These are phyloP conservation scores for Crotalaria pallida DNA, from an alignment of 306 rosid species.

Conservation along the genomic window DNA sequence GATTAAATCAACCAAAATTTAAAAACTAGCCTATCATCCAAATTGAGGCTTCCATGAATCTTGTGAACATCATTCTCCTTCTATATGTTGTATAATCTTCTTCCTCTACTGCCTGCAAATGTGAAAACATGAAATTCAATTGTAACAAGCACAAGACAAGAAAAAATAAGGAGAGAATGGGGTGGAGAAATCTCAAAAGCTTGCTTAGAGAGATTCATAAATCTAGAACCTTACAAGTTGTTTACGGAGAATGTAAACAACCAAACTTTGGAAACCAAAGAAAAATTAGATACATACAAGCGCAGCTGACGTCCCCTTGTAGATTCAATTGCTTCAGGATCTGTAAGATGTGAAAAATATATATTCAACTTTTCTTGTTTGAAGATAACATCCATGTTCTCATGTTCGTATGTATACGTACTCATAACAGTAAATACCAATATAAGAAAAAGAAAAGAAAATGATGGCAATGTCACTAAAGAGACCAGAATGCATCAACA, in stretches of 20 bases:
- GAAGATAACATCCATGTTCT: slow-evolving; percentile 2
- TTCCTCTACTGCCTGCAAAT: no score
- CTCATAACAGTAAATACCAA: neutral
- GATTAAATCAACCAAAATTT: no score
- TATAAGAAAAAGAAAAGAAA: neutral
- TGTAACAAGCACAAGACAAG: no score
- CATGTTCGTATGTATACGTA: neutral
- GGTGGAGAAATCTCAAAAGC: neutral
- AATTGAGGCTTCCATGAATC: no score
- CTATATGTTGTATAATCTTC: no score
- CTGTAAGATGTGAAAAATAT: slow-evolving; percentile 44
- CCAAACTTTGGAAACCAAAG: slow-evolving; percentile 7
- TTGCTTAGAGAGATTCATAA: neutral
- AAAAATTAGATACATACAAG: slow-evolving; percentile 46
- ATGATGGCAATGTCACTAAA: neutral
- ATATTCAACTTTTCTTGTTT: slow-evolving; percentile 24
- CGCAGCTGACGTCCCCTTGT: slow-evolving; percentile 76
- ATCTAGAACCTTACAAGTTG: neutral
- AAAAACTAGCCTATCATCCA: no score
- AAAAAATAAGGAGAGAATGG: neutral
- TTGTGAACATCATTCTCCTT: no score
- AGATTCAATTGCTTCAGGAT: slow-evolving; percentile 59
- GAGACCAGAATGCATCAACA: slow-evolving; percentile 7
- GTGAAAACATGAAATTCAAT: no score
- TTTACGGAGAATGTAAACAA: slow-evolving; percentile 1